A percentile compares a stretch with the other conserved stretches of the same genome.
phyloP scores from a whole-genome alignment of 2,329 filamentous ascomycete species.

The Fusarium chaquense region DNA sequence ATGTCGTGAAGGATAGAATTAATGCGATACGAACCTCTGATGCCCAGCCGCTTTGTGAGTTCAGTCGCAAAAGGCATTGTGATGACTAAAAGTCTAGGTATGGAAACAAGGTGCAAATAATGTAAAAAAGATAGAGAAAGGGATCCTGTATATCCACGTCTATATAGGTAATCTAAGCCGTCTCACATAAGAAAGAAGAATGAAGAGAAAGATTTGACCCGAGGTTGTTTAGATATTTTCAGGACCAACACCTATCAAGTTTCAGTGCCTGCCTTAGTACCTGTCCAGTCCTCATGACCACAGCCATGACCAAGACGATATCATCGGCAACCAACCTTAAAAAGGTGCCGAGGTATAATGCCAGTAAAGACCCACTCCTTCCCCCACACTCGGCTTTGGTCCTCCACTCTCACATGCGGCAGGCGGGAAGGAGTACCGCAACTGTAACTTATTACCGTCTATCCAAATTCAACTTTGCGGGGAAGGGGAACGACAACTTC shows the following conservation, averaged over 20 bases:
- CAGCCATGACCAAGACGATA: background rate
- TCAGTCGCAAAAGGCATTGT: conserved; percentile 70
- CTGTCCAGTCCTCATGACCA: background rate
- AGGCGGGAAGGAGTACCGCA: background rate
- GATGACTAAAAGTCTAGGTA: conserved; percentile 6
- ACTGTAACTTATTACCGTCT: background rate
- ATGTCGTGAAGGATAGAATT: too few relatives aligned
- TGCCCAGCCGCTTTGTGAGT: conserved; percentile 69
- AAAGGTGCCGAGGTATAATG: conserved; percentile 40
- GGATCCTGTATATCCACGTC: background rate
- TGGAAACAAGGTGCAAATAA: background rate
- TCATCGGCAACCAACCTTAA: conserved; percentile 6
- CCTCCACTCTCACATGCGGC: conserved; percentile 40
- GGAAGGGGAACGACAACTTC: conserved; percentile 13
- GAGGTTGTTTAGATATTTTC: conserved; percentile 11
- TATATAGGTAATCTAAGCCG: background rate
- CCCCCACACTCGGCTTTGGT: conserved; percentile 36
- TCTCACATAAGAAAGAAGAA: conserved; percentile 13
- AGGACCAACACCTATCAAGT: background rate
- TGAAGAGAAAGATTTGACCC: conserved; percentile 16
- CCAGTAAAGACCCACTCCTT: conserved; percentile 6
- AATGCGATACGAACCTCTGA: conserved; percentile 56
- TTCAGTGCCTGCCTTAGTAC: background rate
- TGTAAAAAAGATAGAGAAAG: background rate
- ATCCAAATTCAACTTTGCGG: conserved; percentile 12